Evolutionary conservation across 2,329 filamentous ascomycete species (phyloP).

Genomic region (Zasmidium cellare): DNA sequence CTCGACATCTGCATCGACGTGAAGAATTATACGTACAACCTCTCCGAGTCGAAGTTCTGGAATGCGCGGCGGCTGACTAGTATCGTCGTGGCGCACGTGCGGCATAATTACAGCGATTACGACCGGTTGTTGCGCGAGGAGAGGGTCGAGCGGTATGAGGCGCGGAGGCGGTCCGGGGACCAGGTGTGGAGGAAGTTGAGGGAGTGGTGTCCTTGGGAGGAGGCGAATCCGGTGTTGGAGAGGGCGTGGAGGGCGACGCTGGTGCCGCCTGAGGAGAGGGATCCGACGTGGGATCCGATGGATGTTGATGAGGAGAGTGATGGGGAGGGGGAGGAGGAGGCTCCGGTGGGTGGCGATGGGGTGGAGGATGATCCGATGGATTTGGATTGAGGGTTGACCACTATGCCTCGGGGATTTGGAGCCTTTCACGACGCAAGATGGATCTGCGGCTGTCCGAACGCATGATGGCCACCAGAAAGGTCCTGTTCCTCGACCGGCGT

Average conservation of each 20-base stretch:
- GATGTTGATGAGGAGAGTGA: constrained; percentile 11
- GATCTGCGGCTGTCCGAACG: neutral
- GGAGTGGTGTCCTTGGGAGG: constrained; percentile 36
- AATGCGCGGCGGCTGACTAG: constrained; percentile 30
- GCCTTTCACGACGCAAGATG: neutral
- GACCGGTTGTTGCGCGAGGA: constrained; percentile 51
- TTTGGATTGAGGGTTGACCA: constrained; percentile 3
- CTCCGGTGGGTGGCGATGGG: neutral
- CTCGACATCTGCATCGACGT: constrained; percentile 31
- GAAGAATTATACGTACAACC: constrained; percentile 31
- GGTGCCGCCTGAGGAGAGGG: constrained; percentile 28
- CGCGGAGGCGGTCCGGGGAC: constrained; percentile 23
- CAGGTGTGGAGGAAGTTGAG: constrained; percentile 31
- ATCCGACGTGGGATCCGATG: constrained; percentile 13
- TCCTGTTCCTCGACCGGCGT: constrained; percentile 2
- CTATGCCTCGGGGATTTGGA: neutral
- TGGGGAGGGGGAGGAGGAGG: neutral
- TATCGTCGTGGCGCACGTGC: constrained; percentile 61
- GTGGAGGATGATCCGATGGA: constrained; percentile 6
- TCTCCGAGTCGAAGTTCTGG: constrained; percentile 27
- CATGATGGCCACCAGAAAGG: neutral
- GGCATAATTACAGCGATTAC: constrained; percentile 62
- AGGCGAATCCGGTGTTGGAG: constrained; percentile 31
- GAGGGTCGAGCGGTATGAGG: constrained; percentile 30
- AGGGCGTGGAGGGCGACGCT: constrained; percentile 30